Base-by-base conservation (phyloP, 345 rosid species). In the Odontarrhena argentea region DNA sequence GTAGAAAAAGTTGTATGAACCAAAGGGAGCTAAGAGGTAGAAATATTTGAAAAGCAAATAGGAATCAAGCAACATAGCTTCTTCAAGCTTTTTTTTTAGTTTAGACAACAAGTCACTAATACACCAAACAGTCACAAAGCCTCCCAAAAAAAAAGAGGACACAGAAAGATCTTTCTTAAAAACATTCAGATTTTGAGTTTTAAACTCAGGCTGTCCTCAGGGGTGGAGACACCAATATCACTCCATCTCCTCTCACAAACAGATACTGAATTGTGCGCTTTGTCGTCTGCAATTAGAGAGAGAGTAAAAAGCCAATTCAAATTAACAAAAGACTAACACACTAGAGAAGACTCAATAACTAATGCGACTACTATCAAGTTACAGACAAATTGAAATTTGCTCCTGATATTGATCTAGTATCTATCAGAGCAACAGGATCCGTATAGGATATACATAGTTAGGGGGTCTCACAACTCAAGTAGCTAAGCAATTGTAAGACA, bases 191-290 rank as follows among this genome's bases (percentile, higher is more conserved):
- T 6, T 71, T 42, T 11, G 32, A 43, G 38, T 5, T 37, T 13
- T 50, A 2, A 43, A 66, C 48, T 84, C 79, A 94, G 34, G 97
- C 83, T 37, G 99, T 84, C 78, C 99, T 86, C 40, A 89, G 70
- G 9, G 99, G 99, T 60, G 97, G 99, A 48, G 99, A 89, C 62
- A 95, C 99, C 83, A 95, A 82, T 65, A 95, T 95, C 71, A 95
- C 97, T 62, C 99, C 96, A 61, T 95, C 99, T 42, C 99, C 99
- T 79, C 99, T 82, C 44, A 95, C 99, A 77, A 95, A 95, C 13
- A 95, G 96, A 73, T 82, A 95, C 7, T 92, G 94, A 42, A 95
- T 83, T 0, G 74, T 91, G 12, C 97, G 93, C 79, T 74, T 89
- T 11, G 96, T 89, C 35, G 93, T 81, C 97, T 95, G 94, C 74